These are phyloP conservation scores for Zychaea mexicana DNA, from an alignment of 371 early-diverging fungal genomes.

Conservation along the genomic window DNA sequence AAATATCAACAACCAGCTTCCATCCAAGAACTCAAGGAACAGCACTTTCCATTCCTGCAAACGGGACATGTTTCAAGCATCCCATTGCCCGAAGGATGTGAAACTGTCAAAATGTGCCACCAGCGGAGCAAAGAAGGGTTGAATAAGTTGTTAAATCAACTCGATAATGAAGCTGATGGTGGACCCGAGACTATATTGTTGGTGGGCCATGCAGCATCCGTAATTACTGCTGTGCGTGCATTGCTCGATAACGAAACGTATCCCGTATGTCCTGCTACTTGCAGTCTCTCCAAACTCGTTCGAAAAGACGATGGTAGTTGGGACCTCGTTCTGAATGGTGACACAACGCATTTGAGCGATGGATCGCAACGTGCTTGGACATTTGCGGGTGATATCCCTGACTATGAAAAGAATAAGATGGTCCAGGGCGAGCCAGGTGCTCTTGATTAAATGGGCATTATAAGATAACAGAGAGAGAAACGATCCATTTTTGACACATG, in stretches of 20 bases:
- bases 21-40: slow-evolving; percentile 17
- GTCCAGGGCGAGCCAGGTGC: not conserved
- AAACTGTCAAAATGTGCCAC: slow-evolving; percentile 32
- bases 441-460: not conserved
- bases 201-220: slow-evolving; percentile 44
- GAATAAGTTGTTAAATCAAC: slow-evolving; percentile 19
- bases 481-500: no score
- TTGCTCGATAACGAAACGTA: slow-evolving; percentile 25
- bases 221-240: slow-evolving; percentile 37
- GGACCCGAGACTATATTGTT: slow-evolving; percentile 20
- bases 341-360: slow-evolving; percentile 24
- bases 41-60: slow-evolving; percentile 28
- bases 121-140: slow-evolving; percentile 30
- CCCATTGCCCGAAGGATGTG: slow-evolving; percentile 23
- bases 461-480: no score
- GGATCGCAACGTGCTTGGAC: slow-evolving; percentile 43
- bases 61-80: slow-evolving; percentile 23
- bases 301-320: slow-evolving; percentile 26
- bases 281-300: slow-evolving; percentile 32
- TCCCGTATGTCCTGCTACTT: slow-evolving; percentile 28
- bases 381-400: slow-evolving; percentile 41
- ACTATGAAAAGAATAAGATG: slow-evolving; percentile 27
- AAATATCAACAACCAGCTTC: slow-evolving; percentile 32
- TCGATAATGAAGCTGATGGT: slow-evolving; percentile 26
- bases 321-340: slow-evolving; percentile 26